A percentile compares a stretch with the other conserved stretches of the same genome.
Evolutionary conservation across 2,329 filamentous ascomycete genomes (phyloP).

Genomic region (Colletotrichum sp.): DNA sequence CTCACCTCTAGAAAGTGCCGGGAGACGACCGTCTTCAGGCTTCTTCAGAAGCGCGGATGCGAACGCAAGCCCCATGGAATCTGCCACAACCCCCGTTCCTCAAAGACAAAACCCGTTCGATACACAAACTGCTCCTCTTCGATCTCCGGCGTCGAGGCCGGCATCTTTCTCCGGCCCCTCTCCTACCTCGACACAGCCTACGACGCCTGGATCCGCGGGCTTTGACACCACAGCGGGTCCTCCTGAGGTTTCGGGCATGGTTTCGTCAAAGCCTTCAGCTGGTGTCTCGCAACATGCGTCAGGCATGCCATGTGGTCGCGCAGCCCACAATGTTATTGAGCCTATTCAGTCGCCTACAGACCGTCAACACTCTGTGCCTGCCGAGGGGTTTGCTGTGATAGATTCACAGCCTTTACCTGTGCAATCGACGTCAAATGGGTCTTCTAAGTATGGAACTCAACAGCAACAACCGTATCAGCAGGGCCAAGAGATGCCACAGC

Average conservation of each 20-base stretch:
- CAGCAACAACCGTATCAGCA: not conserved
- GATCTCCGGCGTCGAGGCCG: not conserved
- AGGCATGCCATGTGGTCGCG: not conserved
- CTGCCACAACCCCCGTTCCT: not conserved
- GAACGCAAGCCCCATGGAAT: not conserved
- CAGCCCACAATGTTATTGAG: not conserved
- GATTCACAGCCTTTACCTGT: not conserved
- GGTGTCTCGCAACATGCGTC: not conserved
- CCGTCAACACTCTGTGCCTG: slow-evolving; percentile 9
- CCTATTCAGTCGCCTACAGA: not conserved
- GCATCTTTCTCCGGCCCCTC: slow-evolving; percentile 4
- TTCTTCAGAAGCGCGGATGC: slow-evolving; percentile 19
- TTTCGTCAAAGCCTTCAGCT: not conserved
- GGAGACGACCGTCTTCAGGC: slow-evolving; percentile 6
- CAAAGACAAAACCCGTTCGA: not conserved
- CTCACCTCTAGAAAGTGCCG: slow-evolving; percentile 29
- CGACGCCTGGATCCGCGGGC: not conserved
- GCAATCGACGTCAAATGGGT: not conserved
- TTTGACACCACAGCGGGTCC: not conserved
- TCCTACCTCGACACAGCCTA: not conserved
- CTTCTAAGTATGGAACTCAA: not conserved
- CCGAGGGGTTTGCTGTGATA: not conserved
- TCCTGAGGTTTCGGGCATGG: slow-evolving; percentile 6
- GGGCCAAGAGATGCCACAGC: not conserved
- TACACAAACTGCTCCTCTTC: not conserved